Conservation (phyloP, 2,329 filamentous ascomycete species). For the Biscogniauxia marginata region DNA sequence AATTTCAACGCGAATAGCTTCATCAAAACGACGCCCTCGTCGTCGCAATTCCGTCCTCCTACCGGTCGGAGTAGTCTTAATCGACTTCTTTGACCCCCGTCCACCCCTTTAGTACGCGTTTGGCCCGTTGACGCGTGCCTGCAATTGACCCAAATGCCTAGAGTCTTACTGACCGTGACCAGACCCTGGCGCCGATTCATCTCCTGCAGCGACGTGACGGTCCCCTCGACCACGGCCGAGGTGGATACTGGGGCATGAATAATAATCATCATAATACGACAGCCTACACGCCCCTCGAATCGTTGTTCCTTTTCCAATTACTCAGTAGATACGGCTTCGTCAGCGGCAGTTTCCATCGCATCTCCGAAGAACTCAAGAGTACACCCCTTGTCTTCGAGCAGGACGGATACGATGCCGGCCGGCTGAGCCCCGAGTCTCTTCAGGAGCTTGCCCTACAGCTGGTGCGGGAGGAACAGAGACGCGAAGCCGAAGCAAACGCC, state of each 20-base stretch:
- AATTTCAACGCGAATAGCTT: constrained; percentile 29
- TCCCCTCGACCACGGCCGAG: constrained; percentile 57
- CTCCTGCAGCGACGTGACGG: constrained; percentile 51
- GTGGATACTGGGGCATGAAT: constrained; percentile 56
- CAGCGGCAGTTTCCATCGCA: constrained; percentile 64
- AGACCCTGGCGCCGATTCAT: constrained; percentile 56
- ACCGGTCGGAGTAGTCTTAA: constrained; percentile 27
- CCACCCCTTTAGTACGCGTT: constrained; percentile 27
- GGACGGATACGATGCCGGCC: constrained; percentile 67
- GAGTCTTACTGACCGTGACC: constrained; percentile 23
- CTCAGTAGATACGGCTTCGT: constrained; percentile 67
- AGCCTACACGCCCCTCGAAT: constrained; percentile 81
- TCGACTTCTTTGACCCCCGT: constrained; percentile 15
- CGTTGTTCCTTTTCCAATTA: constrained; percentile 79
- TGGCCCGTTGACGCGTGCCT: constrained; percentile 9
- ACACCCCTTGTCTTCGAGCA: constrained; percentile 72
- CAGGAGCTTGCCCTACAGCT: constrained; percentile 75
- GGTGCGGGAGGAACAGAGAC: constrained; percentile 68
- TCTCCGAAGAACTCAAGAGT: constrained; percentile 71
- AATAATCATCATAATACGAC: constrained; percentile 52
- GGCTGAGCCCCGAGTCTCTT: constrained; percentile 75
- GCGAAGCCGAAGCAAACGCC: constrained; percentile 43
- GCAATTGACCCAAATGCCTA: constrained; percentile 4
- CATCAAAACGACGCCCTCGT: constrained; percentile 25
- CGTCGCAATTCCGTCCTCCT: constrained; percentile 23